Evolutionary conservation across 306 rosid species (phyloP), one percentile per base, ranked within the genome.

Genomic region (Cucurbita argyrosperma): DNA sequence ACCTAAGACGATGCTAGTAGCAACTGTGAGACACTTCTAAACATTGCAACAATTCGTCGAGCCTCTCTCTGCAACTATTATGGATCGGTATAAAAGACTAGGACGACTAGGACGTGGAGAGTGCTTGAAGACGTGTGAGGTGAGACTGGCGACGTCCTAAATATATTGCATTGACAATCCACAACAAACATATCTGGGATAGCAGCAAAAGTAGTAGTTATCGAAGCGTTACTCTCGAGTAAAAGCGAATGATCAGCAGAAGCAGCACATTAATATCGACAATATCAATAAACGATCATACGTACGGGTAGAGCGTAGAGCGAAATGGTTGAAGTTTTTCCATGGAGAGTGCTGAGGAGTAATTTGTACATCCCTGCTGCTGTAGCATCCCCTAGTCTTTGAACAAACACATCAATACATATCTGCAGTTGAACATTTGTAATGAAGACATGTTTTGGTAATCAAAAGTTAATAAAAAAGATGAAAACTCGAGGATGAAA

Each of bases 361-460:
- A 94, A 83, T 82, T 89, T 91, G 86, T 87, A 94, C 86, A 94
- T 88, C 77, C 89, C 99, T 47, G 97, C 99, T 26, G 99, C 99
- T 9, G 99, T 51, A 74, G 96, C 99, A 76, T 94, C 97, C 77
- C 99, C 97, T 43, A 94, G 91, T 81, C 97, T 87, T 83, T 94
- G 99, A 88, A 94, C 90, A 40, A 94, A 69, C 43, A 91, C 97
- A 76, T 94, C 97, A 69, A 94, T 89, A 84, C 91, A 94, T 64
- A 94, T 83, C 99, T 94, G 88, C 86, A 77, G 61, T 64, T 77
- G 50, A 69, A 76, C 50, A 53, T 47, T 69, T 13, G 18, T 50
- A 69, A 23, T 23, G 45, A 69, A 69, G 57, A 21, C 13, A 26
- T 12, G 7, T 50, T 50, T 50, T 50, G 54, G 54, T 50, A 66